phyloP scores from a whole-genome alignment of 1,284 basidiomycete genomes.

The Takashimella tepidaria region DNA sequence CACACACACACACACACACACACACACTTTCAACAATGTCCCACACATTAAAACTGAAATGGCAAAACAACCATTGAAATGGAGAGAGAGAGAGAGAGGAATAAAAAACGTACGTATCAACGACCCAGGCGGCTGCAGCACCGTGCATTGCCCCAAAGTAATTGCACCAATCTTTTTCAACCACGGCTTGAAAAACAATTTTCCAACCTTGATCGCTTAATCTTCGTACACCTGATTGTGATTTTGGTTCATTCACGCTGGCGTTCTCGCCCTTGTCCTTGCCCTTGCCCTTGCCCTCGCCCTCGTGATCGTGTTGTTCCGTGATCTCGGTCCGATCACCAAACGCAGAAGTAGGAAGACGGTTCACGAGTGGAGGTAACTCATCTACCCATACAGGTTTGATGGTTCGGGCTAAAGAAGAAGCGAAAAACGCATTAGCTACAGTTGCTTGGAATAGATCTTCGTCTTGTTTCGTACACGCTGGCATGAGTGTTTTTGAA shows the following conservation, averaged over 20 bases:
- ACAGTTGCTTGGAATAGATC: background rate
- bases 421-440: background rate
- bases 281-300: background rate
- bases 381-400: background rate
- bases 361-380: background rate
- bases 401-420: background rate
- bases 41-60: too few species aligned
- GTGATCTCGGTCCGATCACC: background rate
- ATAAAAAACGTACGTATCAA: constrained; percentile 29
- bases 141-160: constrained; percentile 32
- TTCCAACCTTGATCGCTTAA: background rate
- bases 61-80: background rate
- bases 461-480: background rate
- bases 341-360: background rate
- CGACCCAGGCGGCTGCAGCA: constrained; percentile 34
- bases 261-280: background rate
- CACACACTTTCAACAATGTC: too few species aligned
- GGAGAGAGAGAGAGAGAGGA: background rate
- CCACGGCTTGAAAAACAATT: background rate
- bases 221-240: background rate
- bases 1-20: too few species aligned
- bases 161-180: constrained; percentile 24
- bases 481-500: background rate
- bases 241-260: background rate
- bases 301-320: background rate